A percentile compares a stretch with the other conserved stretches of the same genome.
These are phyloP conservation scores for Alternaria hordeiaustralica DNA, from an alignment of 2,329 filamentous ascomycete genomes.

Conservation along the genomic window DNA sequence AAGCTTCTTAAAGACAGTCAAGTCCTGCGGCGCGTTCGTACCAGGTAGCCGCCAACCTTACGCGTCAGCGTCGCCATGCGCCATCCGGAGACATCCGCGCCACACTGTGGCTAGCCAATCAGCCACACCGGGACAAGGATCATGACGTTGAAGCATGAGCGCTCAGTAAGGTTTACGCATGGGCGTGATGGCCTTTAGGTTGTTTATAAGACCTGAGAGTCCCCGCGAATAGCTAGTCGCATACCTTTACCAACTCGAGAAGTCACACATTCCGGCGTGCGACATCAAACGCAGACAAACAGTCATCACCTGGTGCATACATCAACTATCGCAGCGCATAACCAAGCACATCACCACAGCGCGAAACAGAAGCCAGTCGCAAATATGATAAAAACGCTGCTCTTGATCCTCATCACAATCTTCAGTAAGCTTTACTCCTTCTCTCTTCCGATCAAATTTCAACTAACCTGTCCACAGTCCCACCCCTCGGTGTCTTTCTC, in stretches of 20 bases:
- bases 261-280: neutral
- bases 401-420: slow-evolving; percentile 55
- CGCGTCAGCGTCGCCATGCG: neutral
- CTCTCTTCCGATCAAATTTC: neutral
- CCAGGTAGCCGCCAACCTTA: neutral
- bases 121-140: neutral
- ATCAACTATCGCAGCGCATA: neutral
- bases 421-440: slow-evolving; percentile 42
- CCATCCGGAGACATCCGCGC: neutral
- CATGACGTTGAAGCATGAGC: neutral
- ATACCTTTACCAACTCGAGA: neutral
- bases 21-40: neutral
- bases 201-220: neutral
- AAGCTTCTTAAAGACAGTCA: neutral
- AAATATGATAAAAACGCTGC: slow-evolving; percentile 40
- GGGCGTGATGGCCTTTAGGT: neutral
- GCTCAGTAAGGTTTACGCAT: slow-evolving; percentile 1
- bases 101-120: slow-evolving; percentile 7
- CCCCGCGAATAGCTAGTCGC: neutral
- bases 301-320: neutral
- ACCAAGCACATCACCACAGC: neutral
- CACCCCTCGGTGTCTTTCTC: slow-evolving; percentile 57
- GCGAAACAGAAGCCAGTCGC: neutral
- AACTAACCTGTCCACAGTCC: slow-evolving; percentile 42
- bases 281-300: neutral